A percentile compares a stretch with the other conserved stretches of the same genome.
phyloP scores from a whole-genome alignment of 257 asterid species.

The Galeopsis tetrahit region DNA sequence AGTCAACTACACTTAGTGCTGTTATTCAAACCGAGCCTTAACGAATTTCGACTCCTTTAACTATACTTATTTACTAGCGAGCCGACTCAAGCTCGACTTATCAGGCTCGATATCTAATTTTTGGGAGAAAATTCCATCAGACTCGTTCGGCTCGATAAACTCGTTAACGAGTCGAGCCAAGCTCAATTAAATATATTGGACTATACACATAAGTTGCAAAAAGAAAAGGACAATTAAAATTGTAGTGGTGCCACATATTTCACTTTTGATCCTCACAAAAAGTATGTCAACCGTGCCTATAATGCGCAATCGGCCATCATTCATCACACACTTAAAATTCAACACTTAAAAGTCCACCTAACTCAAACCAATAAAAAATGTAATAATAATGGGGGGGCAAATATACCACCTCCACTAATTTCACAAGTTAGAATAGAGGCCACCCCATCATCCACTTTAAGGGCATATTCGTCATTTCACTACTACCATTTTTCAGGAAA shows the following conservation, averaged over 20 bases:
- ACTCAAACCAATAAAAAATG: conserved; percentile 32
- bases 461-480: conserved; percentile 27
- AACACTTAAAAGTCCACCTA: conserved; percentile 34
- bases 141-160: too few species aligned
- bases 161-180: too few species aligned
- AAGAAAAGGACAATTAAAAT: not conserved
- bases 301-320: conserved; percentile 6
- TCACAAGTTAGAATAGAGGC: conserved; percentile 2
- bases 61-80: too few species aligned
- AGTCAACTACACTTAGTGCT: too few species aligned
- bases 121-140: too few species aligned
- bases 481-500: not conserved
- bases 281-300: conserved; percentile 23
- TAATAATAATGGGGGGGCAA: conserved; percentile 29
- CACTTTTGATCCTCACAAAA: conserved; percentile 28
- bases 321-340: conserved; percentile 28
- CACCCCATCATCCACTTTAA: conserved; percentile 19
- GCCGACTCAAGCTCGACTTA: too few species aligned
- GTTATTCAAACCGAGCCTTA: too few species aligned
- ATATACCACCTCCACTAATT: conserved; percentile 34
- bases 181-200: not conserved
- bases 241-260: conserved; percentile 11
- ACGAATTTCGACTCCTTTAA: too few species aligned
- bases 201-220: not conserved
- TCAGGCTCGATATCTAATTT: too few species aligned